These are phyloP conservation scores for Mercurialis annua DNA, from an alignment of 345 rosid species.

Conservation along the genomic window DNA sequence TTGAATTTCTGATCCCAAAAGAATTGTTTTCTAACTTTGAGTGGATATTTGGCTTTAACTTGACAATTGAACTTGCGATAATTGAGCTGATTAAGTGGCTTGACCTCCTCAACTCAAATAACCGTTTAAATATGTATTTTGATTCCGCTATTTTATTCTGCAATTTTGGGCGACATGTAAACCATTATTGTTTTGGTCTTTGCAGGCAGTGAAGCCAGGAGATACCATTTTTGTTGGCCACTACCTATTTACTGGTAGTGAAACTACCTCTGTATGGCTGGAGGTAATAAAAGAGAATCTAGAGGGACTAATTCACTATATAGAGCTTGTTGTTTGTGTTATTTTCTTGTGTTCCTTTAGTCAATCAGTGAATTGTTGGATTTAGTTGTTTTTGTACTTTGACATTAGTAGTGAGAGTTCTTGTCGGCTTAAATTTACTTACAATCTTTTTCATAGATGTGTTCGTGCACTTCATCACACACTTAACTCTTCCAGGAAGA, in stretches of 20 bases:
- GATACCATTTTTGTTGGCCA: constrained; percentile 95
- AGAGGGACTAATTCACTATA: neutral
- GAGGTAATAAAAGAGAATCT: constrained; percentile 51
- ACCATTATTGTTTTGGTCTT: constrained; percentile 28
- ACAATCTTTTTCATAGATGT: neutral
- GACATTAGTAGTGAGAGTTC: neutral
- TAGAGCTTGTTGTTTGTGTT: neutral
- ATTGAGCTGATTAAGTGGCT: too few species aligned
- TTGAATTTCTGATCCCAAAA: neutral
- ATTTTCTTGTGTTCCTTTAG: neutral
- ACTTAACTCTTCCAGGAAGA: too few species aligned
- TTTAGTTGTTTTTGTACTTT: neutral
- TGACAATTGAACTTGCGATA: too few species aligned
- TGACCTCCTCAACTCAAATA: too few species aligned
- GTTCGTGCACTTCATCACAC: neutral
- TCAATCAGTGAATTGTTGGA: neutral
- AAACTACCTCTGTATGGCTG: constrained; percentile 95
- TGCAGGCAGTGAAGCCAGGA: constrained; percentile 83
- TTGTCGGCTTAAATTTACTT: neutral
- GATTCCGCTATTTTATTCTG: neutral
- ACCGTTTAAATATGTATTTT: neutral
- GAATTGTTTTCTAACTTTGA: neutral
- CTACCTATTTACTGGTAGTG: constrained; percentile 94
- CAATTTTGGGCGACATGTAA: constrained; percentile 5
- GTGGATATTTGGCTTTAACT: too few species aligned